Conservation (phyloP, 2,329 filamentous ascomycete species). For the Stachybotrys elegans region DNA sequence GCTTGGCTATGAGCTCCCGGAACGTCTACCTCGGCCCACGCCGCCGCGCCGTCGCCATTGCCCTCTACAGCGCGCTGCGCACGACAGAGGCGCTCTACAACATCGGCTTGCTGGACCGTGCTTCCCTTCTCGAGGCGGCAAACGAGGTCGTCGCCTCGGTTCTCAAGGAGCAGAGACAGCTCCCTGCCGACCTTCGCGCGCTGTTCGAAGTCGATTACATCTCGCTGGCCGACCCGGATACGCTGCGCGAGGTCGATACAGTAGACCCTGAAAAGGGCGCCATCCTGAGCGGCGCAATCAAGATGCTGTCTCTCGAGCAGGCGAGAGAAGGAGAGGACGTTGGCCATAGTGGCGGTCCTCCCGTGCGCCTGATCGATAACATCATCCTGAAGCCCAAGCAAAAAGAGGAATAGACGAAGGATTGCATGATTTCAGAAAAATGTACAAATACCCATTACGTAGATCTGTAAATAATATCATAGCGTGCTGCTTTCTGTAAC, state of each 20-base stretch:
- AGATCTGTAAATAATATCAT: neutral
- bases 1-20: constrained; percentile 83
- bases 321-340: constrained; percentile 67
- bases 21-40: constrained; percentile 87
- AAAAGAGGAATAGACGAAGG: constrained; percentile 1
- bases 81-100: constrained; percentile 66
- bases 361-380: constrained; percentile 91
- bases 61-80: constrained; percentile 64
- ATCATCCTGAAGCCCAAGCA: constrained; percentile 58
- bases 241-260: constrained; percentile 69
- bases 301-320: constrained; percentile 77
- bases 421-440: neutral
- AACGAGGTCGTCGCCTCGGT: constrained; percentile 51
- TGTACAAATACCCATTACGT: neutral
- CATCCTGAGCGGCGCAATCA: constrained; percentile 84
- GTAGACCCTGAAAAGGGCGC: constrained; percentile 69
- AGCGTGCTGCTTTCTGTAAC: neutral
- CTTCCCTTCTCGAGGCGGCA: constrained; percentile 68
- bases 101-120: constrained; percentile 47
- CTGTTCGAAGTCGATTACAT: constrained; percentile 87
- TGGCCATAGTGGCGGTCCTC: constrained; percentile 65
- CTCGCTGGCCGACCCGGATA: constrained; percentile 80
- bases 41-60: constrained; percentile 65
- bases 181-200: constrained; percentile 57
- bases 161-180: constrained; percentile 54